Percentiles rank a stretch among this genome's conserved stretches.
phyloP scores from a whole-genome alignment of 108 stramenopile species.

The Aureococcus anophagefferens region DNA sequence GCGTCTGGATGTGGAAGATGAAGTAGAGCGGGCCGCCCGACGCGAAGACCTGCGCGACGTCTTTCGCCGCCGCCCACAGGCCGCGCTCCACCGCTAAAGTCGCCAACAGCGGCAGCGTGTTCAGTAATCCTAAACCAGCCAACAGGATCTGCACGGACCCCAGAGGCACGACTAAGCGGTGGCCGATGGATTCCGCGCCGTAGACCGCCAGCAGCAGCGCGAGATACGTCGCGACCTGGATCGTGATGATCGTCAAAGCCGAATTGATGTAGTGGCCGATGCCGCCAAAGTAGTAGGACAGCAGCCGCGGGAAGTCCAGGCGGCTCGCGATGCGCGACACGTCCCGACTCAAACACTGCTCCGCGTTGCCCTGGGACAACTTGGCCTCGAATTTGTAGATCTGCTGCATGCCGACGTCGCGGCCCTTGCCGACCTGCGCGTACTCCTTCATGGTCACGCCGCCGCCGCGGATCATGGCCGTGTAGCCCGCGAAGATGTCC shows the following conservation, averaged over 20 bases:
- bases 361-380: slow-evolving; percentile 92
- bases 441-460: slow-evolving; percentile 91
- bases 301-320: slow-evolving; percentile 89
- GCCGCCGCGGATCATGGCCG: slow-evolving; percentile 82
- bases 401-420: slow-evolving; percentile 97
- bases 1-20: slow-evolving; percentile 98
- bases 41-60: slow-evolving; percentile 79
- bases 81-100: slow-evolving; percentile 92
- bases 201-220: slow-evolving; percentile 80
- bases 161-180: slow-evolving; percentile 79
- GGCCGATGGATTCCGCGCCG: slow-evolving; percentile 80
- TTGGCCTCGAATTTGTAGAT: slow-evolving; percentile 99
- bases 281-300: slow-evolving; percentile 94
- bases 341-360: slow-evolving; percentile 93
- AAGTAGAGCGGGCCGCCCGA: slow-evolving; percentile 96
- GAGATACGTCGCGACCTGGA: slow-evolving; percentile 84
- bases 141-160: slow-evolving; percentile 88
- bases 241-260: slow-evolving; percentile 81
- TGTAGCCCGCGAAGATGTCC: slow-evolving; percentile 97
- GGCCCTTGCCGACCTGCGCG: slow-evolving; percentile 91
- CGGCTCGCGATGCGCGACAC: slow-evolving; percentile 83
- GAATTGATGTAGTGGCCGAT: slow-evolving; percentile 94
- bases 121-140: slow-evolving; percentile 80
- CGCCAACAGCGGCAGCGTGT: slow-evolving; percentile 91
- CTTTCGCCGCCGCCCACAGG: slow-evolving; percentile 67